Base-by-base conservation (phyloP, 2,329 filamentous ascomycete genomes). In the Cucurbitaria berberidis region DNA sequence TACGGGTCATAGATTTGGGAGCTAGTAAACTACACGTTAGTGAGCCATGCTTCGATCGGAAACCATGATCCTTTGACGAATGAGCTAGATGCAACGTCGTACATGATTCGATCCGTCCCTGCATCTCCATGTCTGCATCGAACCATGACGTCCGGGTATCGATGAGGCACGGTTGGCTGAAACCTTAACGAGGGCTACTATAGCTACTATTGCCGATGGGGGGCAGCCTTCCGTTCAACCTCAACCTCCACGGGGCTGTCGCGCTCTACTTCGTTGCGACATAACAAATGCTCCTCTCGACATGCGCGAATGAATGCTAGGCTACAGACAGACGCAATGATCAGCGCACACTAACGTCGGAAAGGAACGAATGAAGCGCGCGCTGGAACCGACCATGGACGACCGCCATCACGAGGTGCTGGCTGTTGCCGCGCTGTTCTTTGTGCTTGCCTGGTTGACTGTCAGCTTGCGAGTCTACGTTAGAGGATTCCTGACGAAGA, bases 401-500 rank as follows among this genome's bases (percentile, higher is more conserved):
- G 57, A 61, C 35, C 58, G 65, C 36, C 57, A 59, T 24, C 26
- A 53, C 29, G 62, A 68, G 44, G 60, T 71, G 3, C 51, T 72
- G 32, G 62, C 59, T 9, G 62, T 74, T 7, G 72, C 70, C 29
- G 60, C 72, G 29, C 55, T 73, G n/a, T 77, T 78, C 62, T 69
- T 77, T 47, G 46, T 72, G 7, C 57, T 77, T 15, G 69, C 74
- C 52, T 77, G 74, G 68, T 48, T 74, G 5, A 68, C 74, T 8
- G 69, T 78, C 21, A 45, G 59, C 26, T 54, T 78, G 18, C 68
- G 77, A 5, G 55, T 77, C 22, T 74, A 76, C 42, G 74, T 76
- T 7, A 69, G 76, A 36, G 66, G 67, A 5, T 55, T 63, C 16
- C 59, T 78, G 66, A 63, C 75, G 42, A 72, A 70, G 19, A 67